Evolutionary conservation across 2,329 filamentous ascomycete genomes (phyloP).

Genomic region (Cercospora beticola): DNA sequence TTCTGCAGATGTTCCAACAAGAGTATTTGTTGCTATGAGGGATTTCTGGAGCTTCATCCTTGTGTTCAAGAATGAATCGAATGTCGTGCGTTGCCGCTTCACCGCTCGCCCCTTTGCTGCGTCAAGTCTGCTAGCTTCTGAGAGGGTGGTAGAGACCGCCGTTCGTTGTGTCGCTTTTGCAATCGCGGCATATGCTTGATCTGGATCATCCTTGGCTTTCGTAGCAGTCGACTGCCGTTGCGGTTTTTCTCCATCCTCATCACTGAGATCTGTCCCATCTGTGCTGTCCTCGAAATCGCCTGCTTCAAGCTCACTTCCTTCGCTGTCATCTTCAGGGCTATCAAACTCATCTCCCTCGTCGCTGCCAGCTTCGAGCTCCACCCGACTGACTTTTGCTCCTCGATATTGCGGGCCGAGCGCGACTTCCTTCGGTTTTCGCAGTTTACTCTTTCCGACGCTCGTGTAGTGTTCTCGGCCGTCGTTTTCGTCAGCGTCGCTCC

Average conservation of each 20-base stretch:
- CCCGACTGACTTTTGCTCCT: slow-evolving; percentile 71
- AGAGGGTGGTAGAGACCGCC: slow-evolving; percentile 62
- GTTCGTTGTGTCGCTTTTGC: slow-evolving; percentile 54
- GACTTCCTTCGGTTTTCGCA: slow-evolving; percentile 69
- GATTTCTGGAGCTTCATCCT: slow-evolving; percentile 93
- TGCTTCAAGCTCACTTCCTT: slow-evolving; percentile 33
- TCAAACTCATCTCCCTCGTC: slow-evolving; percentile 54
- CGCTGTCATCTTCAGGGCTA: slow-evolving; percentile 34
- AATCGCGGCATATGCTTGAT: slow-evolving; percentile 62
- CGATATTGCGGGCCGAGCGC: slow-evolving; percentile 76
- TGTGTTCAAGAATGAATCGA: slow-evolving; percentile 84
- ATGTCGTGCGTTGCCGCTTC: slow-evolving; percentile 78
- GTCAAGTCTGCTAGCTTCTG: slow-evolving; percentile 70
- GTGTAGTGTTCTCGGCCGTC: slow-evolving; percentile 85
- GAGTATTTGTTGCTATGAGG: slow-evolving; percentile 75
- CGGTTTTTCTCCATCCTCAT: slow-evolving; percentile 43
- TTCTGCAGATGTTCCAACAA: slow-evolving; percentile 44
- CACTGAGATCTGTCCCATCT: slow-evolving; percentile 47
- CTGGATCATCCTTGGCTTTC: slow-evolving; percentile 43
- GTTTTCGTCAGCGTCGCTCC: slow-evolving; percentile 49
- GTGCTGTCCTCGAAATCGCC: slow-evolving; percentile 39
- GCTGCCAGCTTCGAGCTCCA: slow-evolving; percentile 60
- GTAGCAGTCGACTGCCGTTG: slow-evolving; percentile 27
- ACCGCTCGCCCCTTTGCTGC: slow-evolving; percentile 83
- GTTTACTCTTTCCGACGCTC: slow-evolving; percentile 76